phyloP scores from a whole-genome alignment of 2,329 filamentous ascomycete species.

The Phyllosticta capitalensis region DNA sequence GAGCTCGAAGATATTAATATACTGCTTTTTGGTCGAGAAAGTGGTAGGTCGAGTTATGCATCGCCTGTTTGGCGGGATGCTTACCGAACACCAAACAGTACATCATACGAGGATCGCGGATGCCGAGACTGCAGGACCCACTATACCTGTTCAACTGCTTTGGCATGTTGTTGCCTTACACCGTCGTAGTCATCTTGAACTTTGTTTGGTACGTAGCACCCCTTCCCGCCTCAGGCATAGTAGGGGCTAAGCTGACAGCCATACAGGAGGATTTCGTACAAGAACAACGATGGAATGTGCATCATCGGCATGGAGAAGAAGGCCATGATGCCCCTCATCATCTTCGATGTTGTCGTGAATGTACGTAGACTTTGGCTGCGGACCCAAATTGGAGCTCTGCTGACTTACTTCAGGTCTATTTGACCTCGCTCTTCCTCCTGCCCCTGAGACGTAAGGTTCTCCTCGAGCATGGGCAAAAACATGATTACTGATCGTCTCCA shows the following conservation, averaged over 20 bases:
- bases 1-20: conserved; percentile 8
- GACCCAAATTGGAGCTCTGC: background rate
- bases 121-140: conserved; percentile 2
- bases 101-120: conserved; percentile 4
- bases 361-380: conserved; percentile 13
- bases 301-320: conserved; percentile 52
- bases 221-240: background rate
- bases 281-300: conserved; percentile 39
- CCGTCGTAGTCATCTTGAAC: conserved; percentile 2
- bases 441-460: conserved; percentile 37
- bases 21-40: conserved; percentile 8
- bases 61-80: no score
- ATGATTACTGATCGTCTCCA: background rate
- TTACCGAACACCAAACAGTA: background rate
- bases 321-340: conserved; percentile 52
- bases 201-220: background rate
- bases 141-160: conserved; percentile 9
- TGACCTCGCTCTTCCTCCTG: conserved; percentile 54
- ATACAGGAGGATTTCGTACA: conserved; percentile 47
- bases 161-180: conserved; percentile 3
- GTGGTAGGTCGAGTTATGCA: background rate
- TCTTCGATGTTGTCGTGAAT: conserved; percentile 52
- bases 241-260: background rate
- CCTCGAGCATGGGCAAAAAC: no score
- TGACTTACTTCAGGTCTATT: conserved; percentile 35